Evolutionary conservation across 257 asterid species (phyloP).

Genomic region (Forsythia viridissima): DNA sequence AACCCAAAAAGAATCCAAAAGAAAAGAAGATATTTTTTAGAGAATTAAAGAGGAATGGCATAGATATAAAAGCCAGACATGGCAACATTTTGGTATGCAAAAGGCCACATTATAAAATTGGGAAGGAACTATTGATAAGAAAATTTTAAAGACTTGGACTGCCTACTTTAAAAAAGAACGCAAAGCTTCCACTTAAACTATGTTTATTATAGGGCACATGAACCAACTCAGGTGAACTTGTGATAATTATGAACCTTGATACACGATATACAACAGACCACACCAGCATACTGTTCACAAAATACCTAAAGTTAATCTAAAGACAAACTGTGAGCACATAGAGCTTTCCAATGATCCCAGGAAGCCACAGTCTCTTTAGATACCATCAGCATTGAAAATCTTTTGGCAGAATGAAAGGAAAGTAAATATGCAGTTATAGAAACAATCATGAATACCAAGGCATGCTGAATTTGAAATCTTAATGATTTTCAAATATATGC

Average conservation of each 20-base stretch:
- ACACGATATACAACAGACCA: background rate
- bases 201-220: background rate
- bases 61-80: background rate
- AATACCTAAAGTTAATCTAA: background rate
- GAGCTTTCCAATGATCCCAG: constrained; percentile 2
- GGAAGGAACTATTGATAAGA: background rate
- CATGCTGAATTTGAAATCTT: constrained; percentile 2
- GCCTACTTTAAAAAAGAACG: background rate
- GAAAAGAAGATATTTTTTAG: background rate
- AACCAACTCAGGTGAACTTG: background rate
- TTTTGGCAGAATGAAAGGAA: constrained; percentile 15
- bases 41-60: background rate
- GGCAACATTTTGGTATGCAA: background rate
- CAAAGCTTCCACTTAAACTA: background rate
- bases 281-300: background rate
- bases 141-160: background rate
- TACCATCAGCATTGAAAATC: background rate
- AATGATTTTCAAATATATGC: background rate
- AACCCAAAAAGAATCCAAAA: background rate
- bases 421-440: background rate
- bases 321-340: background rate
- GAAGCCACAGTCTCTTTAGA: constrained; percentile 5
- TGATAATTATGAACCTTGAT: background rate
- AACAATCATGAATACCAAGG: background rate
- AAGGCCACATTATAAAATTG: background rate